A percentile compares a stretch with the other conserved stretches of the same genome.
Evolutionary conservation across 2,329 filamentous ascomycete species (phyloP).

Genomic region (Beauveria sp.): DNA sequence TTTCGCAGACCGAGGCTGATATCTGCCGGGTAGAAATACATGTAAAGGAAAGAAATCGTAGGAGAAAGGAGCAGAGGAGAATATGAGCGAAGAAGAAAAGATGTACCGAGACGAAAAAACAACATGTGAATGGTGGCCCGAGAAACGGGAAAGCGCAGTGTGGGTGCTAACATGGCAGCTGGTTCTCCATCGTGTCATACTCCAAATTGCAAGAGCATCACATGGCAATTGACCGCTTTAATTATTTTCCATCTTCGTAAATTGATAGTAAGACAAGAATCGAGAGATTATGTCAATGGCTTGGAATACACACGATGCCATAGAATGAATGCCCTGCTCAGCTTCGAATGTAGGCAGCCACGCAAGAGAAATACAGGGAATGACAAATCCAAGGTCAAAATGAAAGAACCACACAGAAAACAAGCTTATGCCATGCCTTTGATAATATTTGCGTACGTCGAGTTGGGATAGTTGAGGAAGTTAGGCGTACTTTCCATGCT

Average conservation of each 20-base stretch:
- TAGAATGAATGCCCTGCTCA: too few relatives aligned
- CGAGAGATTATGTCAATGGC: background rate
- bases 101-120: background rate
- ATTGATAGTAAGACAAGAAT: background rate
- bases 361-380: background rate
- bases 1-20: background rate
- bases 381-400: background rate
- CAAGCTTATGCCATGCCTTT: slow-evolving; percentile 17
- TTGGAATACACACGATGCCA: background rate
- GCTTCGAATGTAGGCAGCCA: too few relatives aligned
- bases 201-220: background rate
- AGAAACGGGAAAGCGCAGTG: background rate
- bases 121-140: background rate
- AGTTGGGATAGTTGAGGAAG: slow-evolving; percentile 43
- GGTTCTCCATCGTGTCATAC: background rate
- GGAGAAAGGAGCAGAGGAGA: background rate
- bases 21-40: slow-evolving; percentile 5
- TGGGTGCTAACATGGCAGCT: background rate
- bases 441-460: slow-evolving; percentile 48
- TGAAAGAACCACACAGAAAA: background rate
- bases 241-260: too few relatives aligned
- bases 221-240: too few relatives aligned
- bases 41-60: slow-evolving; percentile 4
- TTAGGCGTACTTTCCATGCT: slow-evolving; percentile 41
- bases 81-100: background rate